Conservation (phyloP, 1,284 basidiomycete genomes). For the Trichosporon inkin region DNA sequence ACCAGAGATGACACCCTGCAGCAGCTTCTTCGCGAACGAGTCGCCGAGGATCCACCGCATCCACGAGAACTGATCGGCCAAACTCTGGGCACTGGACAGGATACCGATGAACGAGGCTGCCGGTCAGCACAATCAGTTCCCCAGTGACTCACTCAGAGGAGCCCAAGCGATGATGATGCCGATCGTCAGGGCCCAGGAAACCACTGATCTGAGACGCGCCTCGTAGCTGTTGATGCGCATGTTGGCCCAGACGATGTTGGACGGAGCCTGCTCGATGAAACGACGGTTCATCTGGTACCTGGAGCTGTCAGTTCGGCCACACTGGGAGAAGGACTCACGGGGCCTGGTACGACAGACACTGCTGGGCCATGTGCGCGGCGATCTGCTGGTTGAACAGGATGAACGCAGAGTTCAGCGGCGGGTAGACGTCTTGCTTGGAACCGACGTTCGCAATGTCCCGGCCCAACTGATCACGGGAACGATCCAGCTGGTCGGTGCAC, state of each 20-base stretch:
- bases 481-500: slow-evolving; percentile 31
- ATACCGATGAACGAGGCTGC: slow-evolving; percentile 50
- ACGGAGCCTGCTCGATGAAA: slow-evolving; percentile 64
- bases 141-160: background rate
- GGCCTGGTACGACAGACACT: slow-evolving; percentile 55
- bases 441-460: slow-evolving; percentile 42
- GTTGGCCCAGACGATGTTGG: slow-evolving; percentile 66
- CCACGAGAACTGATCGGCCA: slow-evolving; percentile 56
- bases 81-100: slow-evolving; percentile 53
- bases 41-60: slow-evolving; percentile 59
- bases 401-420: slow-evolving; percentile 76
- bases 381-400: slow-evolving; percentile 91
- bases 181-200: slow-evolving; percentile 55
- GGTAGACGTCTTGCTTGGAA: slow-evolving; percentile 52
- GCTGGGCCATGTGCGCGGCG: slow-evolving; percentile 15
- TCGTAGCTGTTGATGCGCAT: slow-evolving; percentile 73
- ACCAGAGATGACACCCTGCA: slow-evolving; percentile 62
- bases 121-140: background rate
- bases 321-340: slow-evolving; percentile 53
- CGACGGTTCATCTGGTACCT: slow-evolving; percentile 60
- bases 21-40: slow-evolving; percentile 30
- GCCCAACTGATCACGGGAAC: slow-evolving; percentile 50
- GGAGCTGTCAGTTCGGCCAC: slow-evolving; percentile 63
- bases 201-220: slow-evolving; percentile 57
- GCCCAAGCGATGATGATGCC: slow-evolving; percentile 65